Evolutionary conservation across 2,329 filamentous ascomycete genomes (phyloP).

Genomic region (Byssothecium circinans): DNA sequence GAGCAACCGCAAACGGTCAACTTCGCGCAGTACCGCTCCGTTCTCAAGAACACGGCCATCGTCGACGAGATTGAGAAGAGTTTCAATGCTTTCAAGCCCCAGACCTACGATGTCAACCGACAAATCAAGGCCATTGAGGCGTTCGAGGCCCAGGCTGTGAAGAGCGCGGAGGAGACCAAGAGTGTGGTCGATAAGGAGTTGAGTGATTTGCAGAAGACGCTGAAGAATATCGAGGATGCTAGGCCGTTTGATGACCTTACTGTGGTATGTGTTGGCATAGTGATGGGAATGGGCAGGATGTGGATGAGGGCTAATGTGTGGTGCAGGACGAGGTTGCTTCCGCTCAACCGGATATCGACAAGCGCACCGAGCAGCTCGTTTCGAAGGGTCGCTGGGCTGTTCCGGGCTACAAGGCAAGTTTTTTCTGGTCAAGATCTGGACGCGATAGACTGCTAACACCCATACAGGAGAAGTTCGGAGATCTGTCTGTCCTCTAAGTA

Average conservation of each 20-base stretch:
- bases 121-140: conserved; percentile 98
- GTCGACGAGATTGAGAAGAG: conserved; percentile 97
- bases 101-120: conserved; percentile 86
- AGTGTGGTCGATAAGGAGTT: conserved; percentile 92
- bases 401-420: conserved; percentile 96
- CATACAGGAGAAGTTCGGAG: conserved; percentile 94
- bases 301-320: conserved; percentile 24
- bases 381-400: conserved; percentile 98
- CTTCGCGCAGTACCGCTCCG: conserved; percentile 87
- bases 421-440: not conserved
- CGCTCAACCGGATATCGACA: conserved; percentile 94
- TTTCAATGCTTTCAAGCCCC: conserved; percentile 87
- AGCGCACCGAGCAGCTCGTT: conserved; percentile 92
- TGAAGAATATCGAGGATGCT: conserved; percentile 96
- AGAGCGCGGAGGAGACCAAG: conserved; percentile 98
- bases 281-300: conserved; percentile 3
- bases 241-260: conserved; percentile 96
- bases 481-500: conserved; percentile 87
- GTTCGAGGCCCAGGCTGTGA: conserved; percentile 94
- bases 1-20: conserved; percentile 86
- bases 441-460: conserved; percentile 49
- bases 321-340: conserved; percentile 87
- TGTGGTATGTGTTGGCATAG: conserved; percentile 69
- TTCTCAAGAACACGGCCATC: conserved; percentile 94
- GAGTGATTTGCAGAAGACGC: conserved; percentile 87